These are phyloP conservation scores for Chlamydomonas applanata DNA, from an alignment of 139 green algal genomes.

Conservation along the genomic window DNA sequence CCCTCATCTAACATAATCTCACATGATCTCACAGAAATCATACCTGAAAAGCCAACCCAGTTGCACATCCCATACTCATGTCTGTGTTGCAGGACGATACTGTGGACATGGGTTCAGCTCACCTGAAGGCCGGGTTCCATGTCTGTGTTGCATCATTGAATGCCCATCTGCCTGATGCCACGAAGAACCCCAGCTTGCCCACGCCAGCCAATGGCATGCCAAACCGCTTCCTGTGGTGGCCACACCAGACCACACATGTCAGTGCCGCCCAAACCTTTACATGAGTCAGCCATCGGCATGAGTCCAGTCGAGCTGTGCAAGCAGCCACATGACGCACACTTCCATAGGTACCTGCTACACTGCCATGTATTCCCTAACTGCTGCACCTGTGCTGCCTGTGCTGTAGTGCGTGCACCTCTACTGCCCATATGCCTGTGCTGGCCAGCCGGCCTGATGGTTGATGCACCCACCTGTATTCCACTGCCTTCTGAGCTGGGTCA, in stretches of 20 bases:
- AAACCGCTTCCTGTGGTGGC: conserved; percentile 5
- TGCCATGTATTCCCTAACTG: too few relatives aligned
- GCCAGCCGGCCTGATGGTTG: too few relatives aligned
- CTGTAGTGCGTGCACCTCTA: not conserved
- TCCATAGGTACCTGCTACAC: too few relatives aligned
- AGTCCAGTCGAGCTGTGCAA: too few relatives aligned
- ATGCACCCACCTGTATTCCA: conserved; percentile 27
- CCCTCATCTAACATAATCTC: too few relatives aligned
- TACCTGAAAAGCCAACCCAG: too few relatives aligned
- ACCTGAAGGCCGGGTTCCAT: conserved; percentile 19
- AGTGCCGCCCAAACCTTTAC: too few relatives aligned
- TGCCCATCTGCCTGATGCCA: conserved; percentile 1
- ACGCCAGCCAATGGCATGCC: conserved; percentile 1
- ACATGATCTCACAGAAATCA: too few relatives aligned
- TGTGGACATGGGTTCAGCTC: not conserved
- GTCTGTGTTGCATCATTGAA: not conserved
- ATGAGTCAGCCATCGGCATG: too few relatives aligned
- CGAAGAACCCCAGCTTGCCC: conserved; percentile 8
- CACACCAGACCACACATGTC: not conserved
- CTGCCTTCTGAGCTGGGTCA: not conserved
- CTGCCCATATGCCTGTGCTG: not conserved
- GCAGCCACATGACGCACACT: too few relatives aligned
- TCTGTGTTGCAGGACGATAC: too few relatives aligned
- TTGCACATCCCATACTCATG: too few relatives aligned
- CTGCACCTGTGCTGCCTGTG: not conserved